phyloP scores from a whole-genome alignment of 257 asterid species.

The Plantago ovata region DNA sequence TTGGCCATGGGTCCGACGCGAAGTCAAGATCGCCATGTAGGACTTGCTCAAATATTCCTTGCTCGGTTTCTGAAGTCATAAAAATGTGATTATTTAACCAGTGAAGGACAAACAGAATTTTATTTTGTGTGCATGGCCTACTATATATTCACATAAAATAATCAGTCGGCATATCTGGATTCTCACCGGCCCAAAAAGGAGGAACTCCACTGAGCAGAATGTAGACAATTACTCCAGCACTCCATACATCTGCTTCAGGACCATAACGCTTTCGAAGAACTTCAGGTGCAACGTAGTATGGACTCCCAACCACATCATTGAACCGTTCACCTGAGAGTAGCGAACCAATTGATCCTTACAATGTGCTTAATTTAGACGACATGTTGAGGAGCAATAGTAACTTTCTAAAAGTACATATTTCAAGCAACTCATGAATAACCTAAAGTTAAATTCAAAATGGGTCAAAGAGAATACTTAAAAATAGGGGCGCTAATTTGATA shows the following conservation, averaged over 20 bases:
- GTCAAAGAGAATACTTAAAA: too few relatives aligned
- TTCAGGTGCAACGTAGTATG: slow-evolving; percentile 96
- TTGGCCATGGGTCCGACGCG: slow-evolving; percentile 92
- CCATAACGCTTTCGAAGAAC: slow-evolving; percentile 84
- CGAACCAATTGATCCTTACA: too few relatives aligned
- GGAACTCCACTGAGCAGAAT: slow-evolving; percentile 95
- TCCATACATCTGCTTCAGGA: slow-evolving; percentile 96
- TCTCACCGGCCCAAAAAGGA: slow-evolving; percentile 96
- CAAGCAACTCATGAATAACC: too few relatives aligned
- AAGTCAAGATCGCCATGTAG: slow-evolving; percentile 93
- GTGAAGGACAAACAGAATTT: neutral
- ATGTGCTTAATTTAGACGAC: neutral
- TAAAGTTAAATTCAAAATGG: neutral
- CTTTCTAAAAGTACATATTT: too few relatives aligned
- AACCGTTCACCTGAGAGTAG: slow-evolving; percentile 65
- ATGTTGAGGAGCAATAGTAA: too few relatives aligned
- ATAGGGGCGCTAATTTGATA: too few relatives aligned
- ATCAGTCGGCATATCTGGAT: neutral
- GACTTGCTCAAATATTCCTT: slow-evolving; percentile 91
- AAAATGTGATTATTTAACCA: neutral
- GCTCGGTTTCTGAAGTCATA: slow-evolving; percentile 58
- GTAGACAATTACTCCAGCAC: slow-evolving; percentile 95
- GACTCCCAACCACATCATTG: slow-evolving; percentile 90
- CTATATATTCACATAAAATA: neutral
- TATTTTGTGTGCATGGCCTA: slow-evolving; percentile 3